Evolutionary conservation across 208 protist species (phyloP), one percentile per base, ranked within the genome.

Genomic region (Borovskyia barvae): DNA sequence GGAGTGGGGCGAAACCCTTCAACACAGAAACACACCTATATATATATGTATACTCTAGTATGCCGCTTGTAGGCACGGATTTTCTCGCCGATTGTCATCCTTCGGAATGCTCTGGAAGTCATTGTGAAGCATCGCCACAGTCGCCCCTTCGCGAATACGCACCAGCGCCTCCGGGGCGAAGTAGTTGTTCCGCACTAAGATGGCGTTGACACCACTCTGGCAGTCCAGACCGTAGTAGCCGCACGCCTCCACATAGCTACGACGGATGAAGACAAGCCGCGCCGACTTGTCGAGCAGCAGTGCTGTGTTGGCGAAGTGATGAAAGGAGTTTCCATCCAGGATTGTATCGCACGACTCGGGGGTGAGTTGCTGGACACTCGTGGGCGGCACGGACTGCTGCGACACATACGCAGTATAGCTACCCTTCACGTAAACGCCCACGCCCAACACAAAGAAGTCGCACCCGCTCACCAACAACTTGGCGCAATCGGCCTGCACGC

Each of bases 191-290:
- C 73, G 59, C 22, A 95, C 66, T 37, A 63, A 24, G n/a, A 90
- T 74, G 32, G 58, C 56, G 22, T 58, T 59, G 9, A 42, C 59
- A 0, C 82, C 80, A 29, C 69, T 63, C 2, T 77, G 71, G 64
- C 74, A 84, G 71, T 92, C 85, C 14, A 95, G 54, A 1, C 71
- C 82, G 70, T 95, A 95, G 76, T 95, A 83, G 17, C 58, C 85
- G 45, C 83, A 95, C 36, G 82, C 72, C 20, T 69, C 48, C 3
- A 91, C 58, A 35, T 66, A 54, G 65, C 85, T 90, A 26, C 60
- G 49, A 22, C 61, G 49, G 11, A 95, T 30, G 26, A 72, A 57
- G 17, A 90, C 83, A 20, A 78, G 75, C 37, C 67, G 51, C 25
- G 85, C 80, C 24, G 39, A 71, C 36, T 49, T 54, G 22, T 90